Evolutionary conservation across 2,329 filamentous ascomycete species (phyloP).

Genomic region (Xylaria digitata): DNA sequence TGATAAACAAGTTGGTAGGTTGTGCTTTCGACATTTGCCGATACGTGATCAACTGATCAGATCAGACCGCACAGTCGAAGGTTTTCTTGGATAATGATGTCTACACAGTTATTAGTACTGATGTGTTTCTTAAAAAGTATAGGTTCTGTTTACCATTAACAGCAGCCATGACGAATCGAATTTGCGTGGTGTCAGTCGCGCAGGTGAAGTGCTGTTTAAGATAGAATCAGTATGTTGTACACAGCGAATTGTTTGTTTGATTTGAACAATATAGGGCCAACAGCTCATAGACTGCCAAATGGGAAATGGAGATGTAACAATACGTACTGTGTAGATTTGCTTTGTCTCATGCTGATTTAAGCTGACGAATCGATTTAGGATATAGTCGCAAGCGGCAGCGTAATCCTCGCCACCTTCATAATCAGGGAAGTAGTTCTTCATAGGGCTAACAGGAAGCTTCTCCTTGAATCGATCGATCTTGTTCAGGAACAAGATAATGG

Average conservation of each 20-base stretch:
- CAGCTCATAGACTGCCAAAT: neutral
- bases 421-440: constrained; percentile 90
- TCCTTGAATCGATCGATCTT: constrained; percentile 92
- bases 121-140: neutral
- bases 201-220: constrained; percentile 83
- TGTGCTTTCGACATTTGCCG: constrained; percentile 25
- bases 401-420: constrained; percentile 98
- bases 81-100: constrained; percentile 99
- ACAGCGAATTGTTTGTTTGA: neutral
- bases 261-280: neutral
- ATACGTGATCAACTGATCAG: constrained; percentile 62
- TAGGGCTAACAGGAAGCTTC: constrained; percentile 83
- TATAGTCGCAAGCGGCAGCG: constrained; percentile 95
- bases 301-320: neutral
- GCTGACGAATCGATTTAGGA: constrained; percentile 97
- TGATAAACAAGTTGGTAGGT: constrained; percentile 43
- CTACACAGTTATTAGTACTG: constrained; percentile 65
- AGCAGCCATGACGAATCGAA: constrained; percentile 99
- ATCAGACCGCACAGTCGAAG: constrained; percentile 96
- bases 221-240: constrained; percentile 7
- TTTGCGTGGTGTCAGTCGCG: constrained; percentile 98
- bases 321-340: constrained; percentile 83
- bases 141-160: constrained; percentile 81
- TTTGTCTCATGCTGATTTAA: constrained; percentile 99
- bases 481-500: constrained; percentile 87